Conservation (phyloP, 257 asterid genomes). For the Gynochthodes officinalis region DNA sequence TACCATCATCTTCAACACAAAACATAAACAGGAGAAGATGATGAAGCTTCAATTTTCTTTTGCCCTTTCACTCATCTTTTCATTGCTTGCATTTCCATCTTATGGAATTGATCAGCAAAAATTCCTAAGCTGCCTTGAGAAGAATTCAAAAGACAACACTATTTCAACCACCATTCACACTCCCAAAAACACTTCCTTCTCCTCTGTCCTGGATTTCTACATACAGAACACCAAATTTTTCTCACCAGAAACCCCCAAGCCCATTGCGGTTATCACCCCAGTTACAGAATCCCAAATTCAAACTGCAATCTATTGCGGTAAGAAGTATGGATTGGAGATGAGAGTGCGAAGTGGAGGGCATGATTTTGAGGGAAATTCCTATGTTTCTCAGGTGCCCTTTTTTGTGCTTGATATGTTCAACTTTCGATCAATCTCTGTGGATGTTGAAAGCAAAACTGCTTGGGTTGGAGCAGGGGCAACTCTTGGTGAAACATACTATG, state of each 20-base stretch:
- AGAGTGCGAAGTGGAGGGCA: constrained; percentile 13
- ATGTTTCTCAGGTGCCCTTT: constrained; percentile 8
- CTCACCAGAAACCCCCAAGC: constrained; percentile 5
- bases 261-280: background rate
- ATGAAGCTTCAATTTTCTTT: constrained; percentile 1
- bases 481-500: constrained; percentile 8
- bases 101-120: background rate
- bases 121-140: background rate
- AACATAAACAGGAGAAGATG: background rate
- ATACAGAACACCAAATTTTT: background rate
- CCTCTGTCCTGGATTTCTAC: background rate
- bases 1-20: background rate
- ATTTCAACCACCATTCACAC: constrained; percentile 8
- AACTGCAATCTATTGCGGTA: background rate
- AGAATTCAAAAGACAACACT: background rate
- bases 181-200: constrained; percentile 8
- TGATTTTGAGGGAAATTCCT: constrained; percentile 13
- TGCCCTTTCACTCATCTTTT: background rate
- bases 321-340: constrained; percentile 8
- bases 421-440: constrained; percentile 11
- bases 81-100: background rate
- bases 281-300: constrained; percentile 8
- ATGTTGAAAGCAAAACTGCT: background rate
- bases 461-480: constrained; percentile 13
- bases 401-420: constrained; percentile 3